These are phyloP conservation scores for Laguncularia racemosa DNA, from an alignment of 345 rosid genomes.

Conservation along the genomic window DNA sequence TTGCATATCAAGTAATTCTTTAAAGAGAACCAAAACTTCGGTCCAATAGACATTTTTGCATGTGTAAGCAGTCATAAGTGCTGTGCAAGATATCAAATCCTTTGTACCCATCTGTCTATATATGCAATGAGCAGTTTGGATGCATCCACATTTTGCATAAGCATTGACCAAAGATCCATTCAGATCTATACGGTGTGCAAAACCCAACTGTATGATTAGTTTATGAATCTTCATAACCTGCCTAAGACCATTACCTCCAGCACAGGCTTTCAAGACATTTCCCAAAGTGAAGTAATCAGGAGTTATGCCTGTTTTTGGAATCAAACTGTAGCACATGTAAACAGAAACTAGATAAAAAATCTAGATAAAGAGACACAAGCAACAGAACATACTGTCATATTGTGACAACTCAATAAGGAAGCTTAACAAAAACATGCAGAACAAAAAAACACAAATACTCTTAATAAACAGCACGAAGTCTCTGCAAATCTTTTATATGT, in stretches of 20 bases:
- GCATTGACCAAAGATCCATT: slow-evolving; percentile 52
- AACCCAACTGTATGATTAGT: slow-evolving; percentile 38
- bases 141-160: slow-evolving; percentile 51
- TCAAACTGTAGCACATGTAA: slow-evolving; percentile 5
- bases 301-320: slow-evolving; percentile 30
- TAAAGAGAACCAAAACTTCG: slow-evolving; percentile 46
- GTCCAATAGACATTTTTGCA: slow-evolving; percentile 13
- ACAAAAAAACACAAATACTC: too few relatives aligned
- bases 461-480: too few relatives aligned
- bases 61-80: slow-evolving; percentile 53
- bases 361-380: not conserved
- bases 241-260: slow-evolving; percentile 19
- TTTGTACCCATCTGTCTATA: slow-evolving; percentile 25
- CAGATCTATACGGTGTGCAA: slow-evolving; percentile 27
- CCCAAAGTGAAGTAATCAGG: slow-evolving; percentile 68
- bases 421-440: too few relatives aligned
- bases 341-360: not conserved
- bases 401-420: too few relatives aligned
- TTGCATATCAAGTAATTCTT: slow-evolving; percentile 35
- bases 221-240: slow-evolving; percentile 48
- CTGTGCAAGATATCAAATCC: slow-evolving; percentile 58
- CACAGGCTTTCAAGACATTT: slow-evolving; percentile 50
- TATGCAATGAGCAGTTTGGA: slow-evolving; percentile 35
- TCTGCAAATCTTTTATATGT: too few relatives aligned
- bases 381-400: too few relatives aligned